Conservation (phyloP, 148 eudicot genomes). For the Fagopyrum esculentum region DNA sequence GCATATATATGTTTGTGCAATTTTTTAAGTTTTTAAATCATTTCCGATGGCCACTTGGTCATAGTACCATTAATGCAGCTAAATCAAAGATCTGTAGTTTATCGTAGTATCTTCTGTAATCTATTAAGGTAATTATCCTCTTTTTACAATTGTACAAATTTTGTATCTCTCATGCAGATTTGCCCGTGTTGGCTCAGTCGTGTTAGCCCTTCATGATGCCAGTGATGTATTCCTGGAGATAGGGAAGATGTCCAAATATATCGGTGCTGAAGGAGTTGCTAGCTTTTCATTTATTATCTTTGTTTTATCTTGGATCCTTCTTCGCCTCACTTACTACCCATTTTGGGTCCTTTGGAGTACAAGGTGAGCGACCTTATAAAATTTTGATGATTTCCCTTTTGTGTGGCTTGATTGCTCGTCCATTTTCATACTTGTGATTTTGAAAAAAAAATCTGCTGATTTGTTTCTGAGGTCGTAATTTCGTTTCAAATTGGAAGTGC, state of each 20-base stretch:
- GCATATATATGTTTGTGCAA: background rate
- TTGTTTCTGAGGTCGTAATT: background rate
- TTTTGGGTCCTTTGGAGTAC: slow-evolving; percentile 79
- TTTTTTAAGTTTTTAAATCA: background rate
- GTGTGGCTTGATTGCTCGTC: background rate
- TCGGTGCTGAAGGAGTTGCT: slow-evolving; percentile 75
- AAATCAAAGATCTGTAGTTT: background rate
- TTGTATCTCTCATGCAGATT: slow-evolving; percentile 48
- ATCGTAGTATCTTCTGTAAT: background rate
- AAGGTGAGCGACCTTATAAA: slow-evolving; percentile 2
- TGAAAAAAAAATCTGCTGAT: slow-evolving; percentile 25
- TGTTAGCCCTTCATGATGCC: slow-evolving; percentile 95
- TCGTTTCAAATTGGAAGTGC: background rate
- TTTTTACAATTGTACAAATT: background rate
- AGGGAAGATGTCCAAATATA: slow-evolving; percentile 95
- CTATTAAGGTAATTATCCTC: background rate
- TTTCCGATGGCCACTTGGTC: slow-evolving; percentile 1
- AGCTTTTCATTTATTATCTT: slow-evolving; percentile 75
- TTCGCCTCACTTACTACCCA: slow-evolving; percentile 89
- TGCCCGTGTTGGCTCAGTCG: slow-evolving; percentile 81
- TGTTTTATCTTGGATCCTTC: slow-evolving; percentile 82
- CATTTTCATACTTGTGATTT: slow-evolving; percentile 37
- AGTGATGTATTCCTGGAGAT: slow-evolving; percentile 91
- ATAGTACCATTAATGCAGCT: background rate
- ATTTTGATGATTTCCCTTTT: background rate